These are phyloP conservation scores for Penicillium arizonense DNA, from an alignment of 495 filamentous ascomycete species.

Conservation along the genomic window DNA sequence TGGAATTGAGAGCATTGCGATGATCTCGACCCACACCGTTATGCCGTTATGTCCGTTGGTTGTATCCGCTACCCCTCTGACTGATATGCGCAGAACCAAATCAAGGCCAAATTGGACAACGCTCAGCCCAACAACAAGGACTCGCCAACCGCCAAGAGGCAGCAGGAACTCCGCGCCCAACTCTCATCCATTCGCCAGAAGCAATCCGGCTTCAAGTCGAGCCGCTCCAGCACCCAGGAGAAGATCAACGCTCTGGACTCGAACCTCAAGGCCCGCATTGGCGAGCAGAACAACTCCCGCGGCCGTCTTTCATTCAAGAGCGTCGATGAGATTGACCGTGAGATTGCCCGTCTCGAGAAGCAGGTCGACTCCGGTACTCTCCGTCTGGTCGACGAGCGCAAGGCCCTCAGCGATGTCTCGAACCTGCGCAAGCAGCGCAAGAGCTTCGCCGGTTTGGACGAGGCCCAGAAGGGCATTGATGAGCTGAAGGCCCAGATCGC, in stretches of 20 bases:
- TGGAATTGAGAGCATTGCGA: constrained; percentile 5
- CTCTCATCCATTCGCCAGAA: constrained; percentile 69
- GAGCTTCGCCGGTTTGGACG: constrained; percentile 79
- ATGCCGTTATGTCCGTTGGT: neutral
- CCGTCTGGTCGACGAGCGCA: constrained; percentile 96
- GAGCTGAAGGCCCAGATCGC: constrained; percentile 80
- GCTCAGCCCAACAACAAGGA: constrained; percentile 74
- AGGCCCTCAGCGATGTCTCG: constrained; percentile 78
- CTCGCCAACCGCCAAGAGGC: constrained; percentile 69
- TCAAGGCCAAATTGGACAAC: constrained; percentile 80
- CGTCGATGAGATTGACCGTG: constrained; percentile 79
- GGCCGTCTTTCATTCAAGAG: constrained; percentile 77
- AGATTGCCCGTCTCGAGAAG: constrained; percentile 76
- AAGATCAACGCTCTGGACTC: constrained; percentile 84
- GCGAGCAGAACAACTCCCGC: constrained; percentile 80
- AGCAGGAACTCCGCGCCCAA: constrained; percentile 76
- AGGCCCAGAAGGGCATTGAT: constrained; percentile 79
- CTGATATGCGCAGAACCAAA: constrained; percentile 58
- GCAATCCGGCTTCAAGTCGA: constrained; percentile 80
- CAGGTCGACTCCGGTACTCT: constrained; percentile 82
- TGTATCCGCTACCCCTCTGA: constrained; percentile 1
- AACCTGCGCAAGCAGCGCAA: constrained; percentile 85
- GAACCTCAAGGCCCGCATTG: constrained; percentile 74
- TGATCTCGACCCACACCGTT: constrained; percentile 3
- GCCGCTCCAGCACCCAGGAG: constrained; percentile 70